Percentiles rank a stretch among this genome's conserved stretches.
phyloP scores from a whole-genome alignment of 2,329 filamentous ascomycete genomes.

The Sclerotinia nivalis region DNA sequence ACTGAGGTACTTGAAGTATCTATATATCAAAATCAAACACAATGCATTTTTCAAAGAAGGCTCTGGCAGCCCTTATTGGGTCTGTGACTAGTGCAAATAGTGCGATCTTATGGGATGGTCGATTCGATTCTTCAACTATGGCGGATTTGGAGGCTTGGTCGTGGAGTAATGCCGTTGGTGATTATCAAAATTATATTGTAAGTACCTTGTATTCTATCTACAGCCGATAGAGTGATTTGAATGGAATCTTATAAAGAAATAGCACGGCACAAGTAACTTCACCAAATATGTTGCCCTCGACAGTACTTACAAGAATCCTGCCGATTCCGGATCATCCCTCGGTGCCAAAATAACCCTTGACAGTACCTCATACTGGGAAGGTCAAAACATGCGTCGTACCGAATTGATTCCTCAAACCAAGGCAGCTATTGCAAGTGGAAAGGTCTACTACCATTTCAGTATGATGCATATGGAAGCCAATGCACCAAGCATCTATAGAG shows the following conservation, averaged over 20 bases:
- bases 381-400: slow-evolving; percentile 69
- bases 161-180: slow-evolving; percentile 66
- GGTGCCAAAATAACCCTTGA: slow-evolving; percentile 69
- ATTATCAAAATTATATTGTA: slow-evolving; percentile 73
- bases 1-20: slow-evolving; percentile 18
- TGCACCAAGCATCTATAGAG: slow-evolving; percentile 59
- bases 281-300: slow-evolving; percentile 48
- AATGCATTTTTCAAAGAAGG: slow-evolving; percentile 35
- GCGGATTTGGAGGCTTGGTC: slow-evolving; percentile 62
- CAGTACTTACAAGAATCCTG: slow-evolving; percentile 51
- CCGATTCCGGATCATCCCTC: slow-evolving; percentile 60
- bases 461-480: slow-evolving; percentile 61
- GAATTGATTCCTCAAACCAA: slow-evolving; percentile 72
- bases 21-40: neutral
- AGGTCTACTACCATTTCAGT: slow-evolving; percentile 72
- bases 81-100: slow-evolving; percentile 44
- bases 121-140: slow-evolving; percentile 60
- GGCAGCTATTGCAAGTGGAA: slow-evolving; percentile 64
- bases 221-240: neutral
- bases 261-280: slow-evolving; percentile 55
- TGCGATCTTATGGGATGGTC: slow-evolving; percentile 63
- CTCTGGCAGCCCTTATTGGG: slow-evolving; percentile 31
- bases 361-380: slow-evolving; percentile 68
- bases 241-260: slow-evolving; percentile 18
- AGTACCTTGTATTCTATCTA: slow-evolving; percentile 13